Conservation (phyloP, 371 early-diverging fungal genomes). For the Haplosporangium sp. region DNA sequence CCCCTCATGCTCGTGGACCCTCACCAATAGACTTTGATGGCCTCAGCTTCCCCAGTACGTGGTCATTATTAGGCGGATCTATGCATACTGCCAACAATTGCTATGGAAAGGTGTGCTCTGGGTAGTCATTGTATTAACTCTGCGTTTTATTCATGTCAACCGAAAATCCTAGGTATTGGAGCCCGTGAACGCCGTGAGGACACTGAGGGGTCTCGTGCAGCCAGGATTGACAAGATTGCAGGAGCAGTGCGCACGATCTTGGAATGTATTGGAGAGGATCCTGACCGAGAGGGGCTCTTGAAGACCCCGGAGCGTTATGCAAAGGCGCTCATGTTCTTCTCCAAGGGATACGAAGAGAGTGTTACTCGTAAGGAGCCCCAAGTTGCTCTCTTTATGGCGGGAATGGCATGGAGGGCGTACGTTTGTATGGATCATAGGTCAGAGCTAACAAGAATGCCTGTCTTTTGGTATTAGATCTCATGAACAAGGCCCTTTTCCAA, state of each 20-base stretch:
- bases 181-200: constrained; percentile 84
- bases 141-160: neutral
- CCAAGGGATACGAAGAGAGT: constrained; percentile 94
- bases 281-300: constrained; percentile 91
- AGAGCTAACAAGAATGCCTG: too few species aligned
- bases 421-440: too few species aligned
- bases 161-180: constrained; percentile 70
- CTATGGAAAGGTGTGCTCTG: too few species aligned
- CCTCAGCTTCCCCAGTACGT: constrained; percentile 51
- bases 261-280: constrained; percentile 96
- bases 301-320: constrained; percentile 99
- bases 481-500: constrained; percentile 95
- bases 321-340: constrained; percentile 96
- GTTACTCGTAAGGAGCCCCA: constrained; percentile 73
- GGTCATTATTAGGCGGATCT: too few species aligned
- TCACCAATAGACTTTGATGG: constrained; percentile 54
- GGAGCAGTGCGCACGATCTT: constrained; percentile 90
- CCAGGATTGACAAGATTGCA: constrained; percentile 80
- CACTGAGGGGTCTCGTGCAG: constrained; percentile 72
- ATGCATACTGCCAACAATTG: neutral
- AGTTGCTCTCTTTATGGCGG: too few species aligned
- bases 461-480: too few species aligned
- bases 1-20: constrained; percentile 26
- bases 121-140: neutral
- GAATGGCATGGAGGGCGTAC: too few species aligned